phyloP scores from a whole-genome alignment of 2,329 filamentous ascomycete genomes.

The Alternaria sp. region DNA sequence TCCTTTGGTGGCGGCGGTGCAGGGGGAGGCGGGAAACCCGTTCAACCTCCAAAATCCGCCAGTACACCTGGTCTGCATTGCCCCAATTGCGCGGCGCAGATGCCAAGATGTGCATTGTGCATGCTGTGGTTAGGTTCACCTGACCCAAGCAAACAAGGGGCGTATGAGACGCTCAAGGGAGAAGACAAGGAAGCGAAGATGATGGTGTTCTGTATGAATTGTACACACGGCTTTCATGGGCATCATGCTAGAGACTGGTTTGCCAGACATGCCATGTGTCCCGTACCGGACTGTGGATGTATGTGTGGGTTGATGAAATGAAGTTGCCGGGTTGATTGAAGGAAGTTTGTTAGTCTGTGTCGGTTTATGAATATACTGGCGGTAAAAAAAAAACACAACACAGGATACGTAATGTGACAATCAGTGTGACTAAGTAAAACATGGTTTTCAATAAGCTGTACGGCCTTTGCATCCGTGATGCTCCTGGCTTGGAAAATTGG shows the following conservation, averaged over 20 bases:
- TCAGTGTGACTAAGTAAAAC: background rate
- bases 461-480: background rate
- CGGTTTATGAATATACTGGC: background rate
- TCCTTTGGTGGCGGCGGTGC: background rate
- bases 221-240: conserved; percentile 71
- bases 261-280: conserved; percentile 61
- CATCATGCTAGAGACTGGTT: conserved; percentile 72
- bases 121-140: conserved; percentile 68
- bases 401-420: background rate
- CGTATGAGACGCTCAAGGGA: conserved; percentile 45
- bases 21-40: background rate
- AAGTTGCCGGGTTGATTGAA: background rate
- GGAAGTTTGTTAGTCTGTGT: background rate
- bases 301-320: conserved; percentile 58
- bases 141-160: conserved; percentile 59
- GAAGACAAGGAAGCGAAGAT: conserved; percentile 63
- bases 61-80: conserved; percentile 62
- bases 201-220: conserved; percentile 69
- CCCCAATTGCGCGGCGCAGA: conserved; percentile 68
- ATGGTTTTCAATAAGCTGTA: background rate
- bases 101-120: conserved; percentile 71
- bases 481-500: background rate
- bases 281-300: conserved; percentile 65
- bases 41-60: conserved; percentile 20
- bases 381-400: background rate